phyloP scores from a whole-genome alignment of 2,329 filamentous ascomycete species.

The Ceratocystis papillata region DNA sequence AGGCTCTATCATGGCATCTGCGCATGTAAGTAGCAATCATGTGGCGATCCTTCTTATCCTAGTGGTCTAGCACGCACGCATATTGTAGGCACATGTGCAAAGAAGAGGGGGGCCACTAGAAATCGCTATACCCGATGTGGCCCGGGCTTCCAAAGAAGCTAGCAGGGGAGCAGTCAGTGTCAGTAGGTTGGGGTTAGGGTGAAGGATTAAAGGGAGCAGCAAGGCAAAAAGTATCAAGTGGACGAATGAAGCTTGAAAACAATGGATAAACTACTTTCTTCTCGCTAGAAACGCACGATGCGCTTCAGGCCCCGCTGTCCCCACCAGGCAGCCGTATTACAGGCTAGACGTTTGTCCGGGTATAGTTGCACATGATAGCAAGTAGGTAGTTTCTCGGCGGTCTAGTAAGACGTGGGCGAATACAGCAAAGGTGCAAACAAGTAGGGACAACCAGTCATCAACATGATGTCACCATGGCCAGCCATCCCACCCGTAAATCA shows the following conservation, averaged over 20 bases:
- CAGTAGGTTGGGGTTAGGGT: neutral
- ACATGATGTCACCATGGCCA: too few species aligned
- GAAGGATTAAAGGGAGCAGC: neutral
- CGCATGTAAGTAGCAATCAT: neutral
- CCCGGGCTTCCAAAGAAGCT: neutral
- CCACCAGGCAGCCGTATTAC: neutral
- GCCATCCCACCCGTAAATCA: too few species aligned
- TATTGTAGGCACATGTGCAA: neutral
- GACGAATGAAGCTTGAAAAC: neutral
- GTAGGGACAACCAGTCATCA: too few species aligned
- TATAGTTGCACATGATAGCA: too few species aligned
- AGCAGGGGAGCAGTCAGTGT: neutral
- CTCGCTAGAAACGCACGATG: neutral
- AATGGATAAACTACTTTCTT: neutral
- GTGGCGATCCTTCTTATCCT: neutral
- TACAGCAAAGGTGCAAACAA: too few species aligned
- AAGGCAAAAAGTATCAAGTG: neutral
- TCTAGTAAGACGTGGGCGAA: too few species aligned
- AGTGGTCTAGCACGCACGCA: neutral
- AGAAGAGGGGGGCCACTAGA: neutral
- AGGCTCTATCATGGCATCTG: neutral
- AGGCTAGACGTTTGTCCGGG: neutral
- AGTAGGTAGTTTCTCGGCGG: too few species aligned
- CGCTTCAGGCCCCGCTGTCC: neutral
- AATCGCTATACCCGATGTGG: conserved; percentile 7